A percentile compares a stretch with the other conserved stretches of the same genome.
Conservation (phyloP, 768 basidiomycete species). For the Boletales sp. region DNA sequence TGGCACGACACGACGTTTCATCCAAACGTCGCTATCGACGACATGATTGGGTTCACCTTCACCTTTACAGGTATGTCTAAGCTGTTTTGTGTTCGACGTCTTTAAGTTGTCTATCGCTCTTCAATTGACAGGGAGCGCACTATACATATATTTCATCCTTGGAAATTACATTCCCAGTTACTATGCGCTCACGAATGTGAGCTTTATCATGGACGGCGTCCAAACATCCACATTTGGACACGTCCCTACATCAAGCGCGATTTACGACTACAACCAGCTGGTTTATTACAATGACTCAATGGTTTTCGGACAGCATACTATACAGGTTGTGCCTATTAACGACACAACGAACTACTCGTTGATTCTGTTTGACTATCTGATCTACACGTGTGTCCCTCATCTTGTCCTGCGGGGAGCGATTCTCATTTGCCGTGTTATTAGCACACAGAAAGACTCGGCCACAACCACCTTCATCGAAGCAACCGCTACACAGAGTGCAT, state of each 20-base stretch:
- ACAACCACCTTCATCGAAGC: neutral
- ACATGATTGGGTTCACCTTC: no score
- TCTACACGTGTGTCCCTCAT: slow-evolving; percentile 12
- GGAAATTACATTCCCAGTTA: slow-evolving; percentile 1
- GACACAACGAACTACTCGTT: neutral
- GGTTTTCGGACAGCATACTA: slow-evolving; percentile 2
- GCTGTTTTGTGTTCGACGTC: neutral
- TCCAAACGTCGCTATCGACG: no score
- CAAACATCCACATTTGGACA: slow-evolving; percentile 1
- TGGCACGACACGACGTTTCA: no score
- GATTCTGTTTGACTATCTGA: slow-evolving; percentile 17
- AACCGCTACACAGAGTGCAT: neutral
- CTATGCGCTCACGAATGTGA: neutral
- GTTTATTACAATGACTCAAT: slow-evolving; percentile 11
- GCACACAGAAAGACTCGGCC: neutral
- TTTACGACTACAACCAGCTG: slow-evolving; percentile 12
- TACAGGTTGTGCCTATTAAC: slow-evolving; percentile 5
- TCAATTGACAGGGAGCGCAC: slow-evolving; percentile 8
- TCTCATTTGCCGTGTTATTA: neutral
- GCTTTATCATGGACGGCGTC: slow-evolving; percentile 8
- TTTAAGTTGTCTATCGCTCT: neutral
- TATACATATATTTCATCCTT: slow-evolving; percentile 19
- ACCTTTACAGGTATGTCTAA: slow-evolving; percentile 10
- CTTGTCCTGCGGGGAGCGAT: neutral
- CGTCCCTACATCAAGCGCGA: neutral